Evolutionary conservation across 108 stramenopile species (phyloP), one percentile per base, ranked within the genome.

Genomic region (Nitzschia sp.): DNA sequence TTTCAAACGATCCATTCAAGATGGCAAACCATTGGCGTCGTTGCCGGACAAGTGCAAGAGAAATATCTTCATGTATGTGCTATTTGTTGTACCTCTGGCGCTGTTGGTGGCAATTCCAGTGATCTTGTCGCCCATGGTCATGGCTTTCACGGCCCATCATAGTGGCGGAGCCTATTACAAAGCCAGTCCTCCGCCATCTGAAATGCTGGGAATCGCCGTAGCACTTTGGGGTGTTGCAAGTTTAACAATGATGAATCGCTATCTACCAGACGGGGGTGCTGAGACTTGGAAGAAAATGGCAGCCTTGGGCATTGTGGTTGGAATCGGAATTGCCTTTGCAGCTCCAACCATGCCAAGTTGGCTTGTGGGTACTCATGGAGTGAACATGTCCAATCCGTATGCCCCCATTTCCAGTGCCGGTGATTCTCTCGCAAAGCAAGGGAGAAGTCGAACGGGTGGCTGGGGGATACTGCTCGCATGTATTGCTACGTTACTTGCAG

Each of bases 221-320:
- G 50, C 85, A 39, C 43, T 92, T 55, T 92, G 90, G 87, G 90
- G 87, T 8, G 58, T 87, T 9, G 80, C 88, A n/a, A 72, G 66
- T 39, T 71, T 92, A 41, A 80, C 78, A 22, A 86, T 82, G 84
- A 56, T 87, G 14, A 89, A 87, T 51, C 80, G 84, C 58, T 86
- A 78, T 53, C 77, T 92, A 43, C 90, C 90, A 17, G 88, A 89
- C 57, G 90, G 87, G 2, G 90, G 87, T 21, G 84, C 76, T 29
- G 90, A 92, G 54, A 72, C 65, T 39, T 87, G 83, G 83, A 85
- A 86, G 60, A 85, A 78, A 68, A 48, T 68, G 10, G 72, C 90
- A 12, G 88, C 84, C 11, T 50, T 89, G 20, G 60, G 71, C 10
- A 77, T 92, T 42, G 53, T 89, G 17, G 75, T 88, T 69, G 87